phyloP scores from a whole-genome alignment of 495 filamentous ascomycete species.

The Schizothecium vesticola region DNA sequence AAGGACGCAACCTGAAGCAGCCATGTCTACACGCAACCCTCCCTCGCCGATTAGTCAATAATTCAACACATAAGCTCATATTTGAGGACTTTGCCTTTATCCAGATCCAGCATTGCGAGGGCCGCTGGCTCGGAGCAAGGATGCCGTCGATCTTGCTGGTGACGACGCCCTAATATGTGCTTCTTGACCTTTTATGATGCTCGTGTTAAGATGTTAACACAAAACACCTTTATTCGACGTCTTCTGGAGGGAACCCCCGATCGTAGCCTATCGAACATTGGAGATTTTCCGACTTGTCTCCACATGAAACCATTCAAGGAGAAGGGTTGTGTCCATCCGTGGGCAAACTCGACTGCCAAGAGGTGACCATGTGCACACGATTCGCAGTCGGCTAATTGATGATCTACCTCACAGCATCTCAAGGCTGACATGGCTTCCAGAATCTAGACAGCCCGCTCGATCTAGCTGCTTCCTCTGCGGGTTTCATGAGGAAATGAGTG shows the following conservation, averaged over 20 bases:
- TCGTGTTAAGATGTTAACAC: background rate
- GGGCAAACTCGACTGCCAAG: background rate
- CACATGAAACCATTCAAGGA: background rate
- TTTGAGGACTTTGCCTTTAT: conserved; percentile 8
- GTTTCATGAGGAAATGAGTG: background rate
- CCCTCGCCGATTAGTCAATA: background rate
- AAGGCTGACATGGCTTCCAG: background rate
- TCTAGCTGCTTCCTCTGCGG: background rate
- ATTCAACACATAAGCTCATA: background rate
- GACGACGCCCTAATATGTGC: background rate
- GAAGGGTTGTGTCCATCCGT: background rate
- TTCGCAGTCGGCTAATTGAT: background rate
- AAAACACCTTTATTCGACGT: background rate
- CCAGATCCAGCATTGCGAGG: background rate
- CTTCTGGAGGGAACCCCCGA: background rate
- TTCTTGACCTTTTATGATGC: background rate
- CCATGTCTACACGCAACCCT: background rate
- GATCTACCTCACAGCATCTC: background rate
- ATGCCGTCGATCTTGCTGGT: conserved; percentile 7
- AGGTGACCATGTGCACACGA: background rate
- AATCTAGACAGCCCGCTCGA: background rate
- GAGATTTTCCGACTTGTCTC: background rate
- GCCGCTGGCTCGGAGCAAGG: background rate
- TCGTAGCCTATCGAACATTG: background rate
- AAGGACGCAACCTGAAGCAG: background rate